Evolutionary conservation across 78 protist species (phyloP).

Genomic region (Bodo saltans): DNA sequence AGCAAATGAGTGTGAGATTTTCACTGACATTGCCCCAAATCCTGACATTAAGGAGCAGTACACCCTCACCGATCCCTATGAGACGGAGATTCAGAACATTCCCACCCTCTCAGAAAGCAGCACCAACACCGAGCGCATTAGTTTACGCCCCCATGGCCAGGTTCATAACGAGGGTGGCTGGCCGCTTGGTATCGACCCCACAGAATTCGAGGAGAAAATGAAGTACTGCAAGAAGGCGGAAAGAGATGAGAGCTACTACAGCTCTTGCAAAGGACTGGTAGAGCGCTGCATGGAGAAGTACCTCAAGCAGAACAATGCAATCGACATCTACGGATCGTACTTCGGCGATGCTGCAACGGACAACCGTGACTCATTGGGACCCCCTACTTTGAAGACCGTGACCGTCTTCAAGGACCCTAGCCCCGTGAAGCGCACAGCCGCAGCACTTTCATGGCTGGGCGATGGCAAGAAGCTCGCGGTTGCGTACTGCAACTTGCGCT

Average conservation of each 20-base stretch:
- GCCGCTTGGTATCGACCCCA: constrained; percentile 57
- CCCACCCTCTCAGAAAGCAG: constrained; percentile 7
- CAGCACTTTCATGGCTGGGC: constrained; percentile 56
- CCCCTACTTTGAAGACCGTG: constrained; percentile 59
- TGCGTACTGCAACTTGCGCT: constrained; percentile 56
- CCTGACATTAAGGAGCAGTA: not conserved
- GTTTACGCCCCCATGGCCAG: constrained; percentile 11
- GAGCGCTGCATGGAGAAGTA: constrained; percentile 24
- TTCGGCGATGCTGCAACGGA: constrained; percentile 37
- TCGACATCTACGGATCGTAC: constrained; percentile 68
- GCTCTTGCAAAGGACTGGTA: not conserved
- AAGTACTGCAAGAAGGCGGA: constrained; percentile 51
- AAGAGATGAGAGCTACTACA: constrained; percentile 43
- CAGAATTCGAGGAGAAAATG: constrained; percentile 33
- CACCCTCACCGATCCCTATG: constrained; percentile 9
- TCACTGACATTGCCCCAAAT: constrained; percentile 17
- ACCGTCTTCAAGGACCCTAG: constrained; percentile 66
- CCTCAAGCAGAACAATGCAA: constrained; percentile 56
- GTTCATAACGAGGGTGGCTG: constrained; percentile 75
- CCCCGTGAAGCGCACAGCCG: constrained; percentile 45
- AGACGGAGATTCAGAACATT: constrained; percentile 23
- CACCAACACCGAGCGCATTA: constrained; percentile 50
- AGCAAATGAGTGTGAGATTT: constrained; percentile 11
- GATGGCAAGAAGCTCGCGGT: constrained; percentile 62
- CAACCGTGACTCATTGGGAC: constrained; percentile 44